Percentiles rank a stretch among this genome's conserved stretches.
phyloP scores from a whole-genome alignment of 176 grass and related monocot genomes.

The Zizania latifolia region DNA sequence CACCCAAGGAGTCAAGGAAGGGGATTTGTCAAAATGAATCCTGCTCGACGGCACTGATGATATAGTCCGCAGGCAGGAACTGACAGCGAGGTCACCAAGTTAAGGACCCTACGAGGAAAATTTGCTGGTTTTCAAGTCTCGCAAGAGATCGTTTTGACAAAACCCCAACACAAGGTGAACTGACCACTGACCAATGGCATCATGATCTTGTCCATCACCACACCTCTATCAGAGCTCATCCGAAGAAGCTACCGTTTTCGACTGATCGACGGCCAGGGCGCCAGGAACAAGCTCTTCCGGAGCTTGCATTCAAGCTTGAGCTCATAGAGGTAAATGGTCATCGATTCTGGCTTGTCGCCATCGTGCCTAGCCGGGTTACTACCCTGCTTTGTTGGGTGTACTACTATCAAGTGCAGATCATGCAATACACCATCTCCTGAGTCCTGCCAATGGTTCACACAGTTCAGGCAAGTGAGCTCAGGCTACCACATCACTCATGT shows the following conservation, averaged over 20 bases:
- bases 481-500: neutral
- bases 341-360: neutral
- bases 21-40: neutral
- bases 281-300: neutral
- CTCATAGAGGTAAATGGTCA: neutral
- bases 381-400: neutral
- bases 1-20: no score
- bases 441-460: constrained; percentile 3
- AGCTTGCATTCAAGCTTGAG: neutral
- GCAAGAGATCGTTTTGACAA: neutral
- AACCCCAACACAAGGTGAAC: neutral
- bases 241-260: neutral
- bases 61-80: neutral
- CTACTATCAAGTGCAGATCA: neutral
- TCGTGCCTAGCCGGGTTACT: neutral
- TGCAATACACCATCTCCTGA: neutral
- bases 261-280: neutral
- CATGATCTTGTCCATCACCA: neutral
- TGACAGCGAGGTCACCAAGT: constrained; percentile 9
- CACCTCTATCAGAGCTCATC: neutral
- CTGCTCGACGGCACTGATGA: neutral
- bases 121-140: neutral
- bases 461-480: neutral
- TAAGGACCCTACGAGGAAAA: constrained; percentile 20
- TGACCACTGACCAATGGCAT: neutral